Evolutionary conservation across 164 flowering plant genomes (phyloP).

Genomic region (Vitis cinerea): DNA sequence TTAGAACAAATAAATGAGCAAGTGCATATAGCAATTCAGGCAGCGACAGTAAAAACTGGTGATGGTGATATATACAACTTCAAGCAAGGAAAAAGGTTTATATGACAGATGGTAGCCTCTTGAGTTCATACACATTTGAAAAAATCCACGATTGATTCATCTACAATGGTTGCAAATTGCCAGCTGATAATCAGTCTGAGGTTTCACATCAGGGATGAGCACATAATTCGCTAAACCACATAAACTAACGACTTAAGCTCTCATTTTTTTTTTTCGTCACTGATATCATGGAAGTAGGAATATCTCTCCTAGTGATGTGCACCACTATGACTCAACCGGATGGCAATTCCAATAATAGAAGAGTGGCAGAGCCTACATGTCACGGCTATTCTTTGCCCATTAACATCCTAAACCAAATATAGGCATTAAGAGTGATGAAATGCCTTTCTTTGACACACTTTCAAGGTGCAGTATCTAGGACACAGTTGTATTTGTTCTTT

Average conservation of each 20-base stretch:
- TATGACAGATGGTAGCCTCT: too few relatives aligned
- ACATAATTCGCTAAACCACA: not conserved
- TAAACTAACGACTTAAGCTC: not conserved
- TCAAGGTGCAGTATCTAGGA: not conserved
- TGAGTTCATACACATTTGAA: not conserved
- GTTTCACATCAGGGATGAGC: not conserved
- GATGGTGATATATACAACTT: not conserved
- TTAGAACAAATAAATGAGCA: not conserved
- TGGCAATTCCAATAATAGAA: not conserved
- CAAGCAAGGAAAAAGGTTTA: not conserved
- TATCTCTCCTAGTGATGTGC: not conserved
- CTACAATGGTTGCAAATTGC: not conserved
- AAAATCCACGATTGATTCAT: not conserved
- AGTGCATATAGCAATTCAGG: not conserved
- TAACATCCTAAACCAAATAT: not conserved
- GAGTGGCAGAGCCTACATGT: not conserved
- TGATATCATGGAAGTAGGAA: not conserved
- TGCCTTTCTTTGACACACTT: not conserved
- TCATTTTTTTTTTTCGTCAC: not conserved
- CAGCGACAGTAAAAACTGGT: not conserved
- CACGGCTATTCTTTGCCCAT: not conserved
- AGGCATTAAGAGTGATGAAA: not conserved
- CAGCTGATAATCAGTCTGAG: not conserved
- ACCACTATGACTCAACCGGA: not conserved
- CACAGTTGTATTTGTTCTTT: too few relatives aligned